Evolutionary conservation across 2,329 filamentous ascomycete genomes (phyloP).

Genomic region (Parastagonospora avenae): DNA sequence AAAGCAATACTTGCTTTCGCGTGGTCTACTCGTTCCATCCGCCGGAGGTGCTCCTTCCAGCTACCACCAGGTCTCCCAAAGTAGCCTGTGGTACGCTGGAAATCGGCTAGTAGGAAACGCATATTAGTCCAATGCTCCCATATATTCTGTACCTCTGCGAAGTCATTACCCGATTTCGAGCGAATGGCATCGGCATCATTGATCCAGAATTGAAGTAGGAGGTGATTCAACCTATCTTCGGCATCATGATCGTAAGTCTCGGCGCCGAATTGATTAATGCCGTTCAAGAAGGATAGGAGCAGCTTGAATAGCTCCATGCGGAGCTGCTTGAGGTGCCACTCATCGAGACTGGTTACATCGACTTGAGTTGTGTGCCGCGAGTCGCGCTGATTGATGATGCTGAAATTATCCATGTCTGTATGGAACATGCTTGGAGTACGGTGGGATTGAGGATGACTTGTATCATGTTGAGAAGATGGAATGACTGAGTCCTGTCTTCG

Average conservation of each 20-base stretch:
- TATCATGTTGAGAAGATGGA: slow-evolving; percentile 1
- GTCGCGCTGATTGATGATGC: neutral
- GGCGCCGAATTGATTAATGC: slow-evolving; percentile 9
- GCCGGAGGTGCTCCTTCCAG: slow-evolving; percentile 12
- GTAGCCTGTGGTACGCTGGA: slow-evolving; percentile 8
- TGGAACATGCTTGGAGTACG: neutral
- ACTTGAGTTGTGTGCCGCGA: neutral
- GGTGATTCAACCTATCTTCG: slow-evolving; percentile 11
- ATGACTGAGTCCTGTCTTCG: slow-evolving; percentile 14
- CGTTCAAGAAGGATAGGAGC: slow-evolving; percentile 3
- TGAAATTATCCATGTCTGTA: neutral
- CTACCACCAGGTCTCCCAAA: slow-evolving; percentile 7
- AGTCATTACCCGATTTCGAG: neutral
- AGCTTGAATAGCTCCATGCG: slow-evolving; percentile 15
- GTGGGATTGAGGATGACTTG: neutral
- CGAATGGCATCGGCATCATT: slow-evolving; percentile 1
- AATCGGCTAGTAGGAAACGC: slow-evolving; percentile 7
- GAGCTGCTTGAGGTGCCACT: slow-evolving; percentile 1
- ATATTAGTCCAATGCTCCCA: slow-evolving; percentile 14
- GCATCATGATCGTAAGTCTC: slow-evolving; percentile 5
- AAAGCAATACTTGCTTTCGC: slow-evolving; percentile 13
- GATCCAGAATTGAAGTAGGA: slow-evolving; percentile 11
- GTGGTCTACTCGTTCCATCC: slow-evolving; percentile 1
- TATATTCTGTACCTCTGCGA: neutral
- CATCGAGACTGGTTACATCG: neutral